Percentiles rank a stretch among this genome's conserved stretches.
phyloP scores from a whole-genome alignment of 2,329 filamentous ascomycete genomes.

The Ceratocystis diversiconidia region DNA sequence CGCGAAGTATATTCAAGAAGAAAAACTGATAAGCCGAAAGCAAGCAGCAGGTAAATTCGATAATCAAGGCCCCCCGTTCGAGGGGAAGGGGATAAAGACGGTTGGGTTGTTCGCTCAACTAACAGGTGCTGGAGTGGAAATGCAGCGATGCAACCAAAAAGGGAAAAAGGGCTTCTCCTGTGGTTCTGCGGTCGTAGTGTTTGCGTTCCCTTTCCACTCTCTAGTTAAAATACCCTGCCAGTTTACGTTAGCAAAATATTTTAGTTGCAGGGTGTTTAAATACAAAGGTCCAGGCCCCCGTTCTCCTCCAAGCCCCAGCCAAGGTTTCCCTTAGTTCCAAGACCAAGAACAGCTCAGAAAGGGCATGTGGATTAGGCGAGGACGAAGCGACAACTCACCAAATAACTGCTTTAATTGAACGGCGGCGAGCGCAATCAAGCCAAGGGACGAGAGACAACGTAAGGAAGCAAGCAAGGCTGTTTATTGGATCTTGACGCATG shows the following conservation, averaged over 20 bases:
- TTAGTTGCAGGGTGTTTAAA: not conserved
- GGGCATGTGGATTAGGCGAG: not conserved
- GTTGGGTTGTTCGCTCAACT: not conserved
- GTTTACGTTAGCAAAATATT: not conserved
- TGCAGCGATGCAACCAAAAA: not conserved
- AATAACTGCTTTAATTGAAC: not conserved
- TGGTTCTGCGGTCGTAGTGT: not conserved
- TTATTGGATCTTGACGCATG: too few species aligned
- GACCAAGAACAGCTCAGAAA: not conserved
- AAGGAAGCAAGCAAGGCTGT: too few species aligned
- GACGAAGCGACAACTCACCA: conserved; percentile 2
- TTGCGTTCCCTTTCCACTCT: too few species aligned
- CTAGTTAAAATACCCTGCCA: not conserved
- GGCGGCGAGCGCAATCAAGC: not conserved
- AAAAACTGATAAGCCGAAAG: not conserved
- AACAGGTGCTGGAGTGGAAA: not conserved
- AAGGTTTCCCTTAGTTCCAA: not conserved
- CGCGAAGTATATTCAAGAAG: not conserved
- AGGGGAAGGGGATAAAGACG: not conserved
- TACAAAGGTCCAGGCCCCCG: not conserved
- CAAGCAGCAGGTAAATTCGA: not conserved
- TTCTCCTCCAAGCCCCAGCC: not conserved
- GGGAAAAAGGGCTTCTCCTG: not conserved
- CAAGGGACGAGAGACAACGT: too few species aligned
- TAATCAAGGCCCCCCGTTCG: not conserved